Base-by-base conservation (phyloP, 768 basidiomycete genomes). In the Kwoniella bestiolae region DNA sequence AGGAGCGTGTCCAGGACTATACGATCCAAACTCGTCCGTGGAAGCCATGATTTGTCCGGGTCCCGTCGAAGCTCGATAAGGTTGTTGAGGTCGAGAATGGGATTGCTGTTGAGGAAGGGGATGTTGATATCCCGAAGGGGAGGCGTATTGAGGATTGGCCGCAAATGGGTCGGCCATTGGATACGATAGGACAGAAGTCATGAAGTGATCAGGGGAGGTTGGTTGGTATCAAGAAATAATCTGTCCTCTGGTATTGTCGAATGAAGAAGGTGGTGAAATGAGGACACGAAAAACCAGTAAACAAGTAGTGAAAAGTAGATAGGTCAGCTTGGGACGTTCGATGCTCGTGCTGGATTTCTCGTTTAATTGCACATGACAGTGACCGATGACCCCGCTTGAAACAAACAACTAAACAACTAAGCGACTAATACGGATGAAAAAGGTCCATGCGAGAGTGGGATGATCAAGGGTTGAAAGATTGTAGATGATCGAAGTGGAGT, bases 161-260 rank as follows among this genome's bases (percentile, higher is more conserved):
- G 76, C 70, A 60, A 78, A 78, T 1, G 76, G 76, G 53, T 76
- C 77, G 57, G 74, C 62, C 69, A 73, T 74, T 26, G 74, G 73
- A 50, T 74, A 73, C 14, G 65, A 56, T 18, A 72, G 63, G 32
- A 78, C 68, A 28, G 72, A 68, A 34, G 76, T 78, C 76, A 75
- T 78, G 69, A 71, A 71, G 51, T 47, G 34, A 23, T 56, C 38
- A 28, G n/a, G 34, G 23, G 55, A 1, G 31, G 25, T 57, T 57
- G 55, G 31, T 16, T 18, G 29, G 50, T n/a, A 52, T 23, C 16
- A 52, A 26, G 25, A 31, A n/a, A 9, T 23, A 18, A 11, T 52
- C 25, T 47, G n/a, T 47, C 25, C 25, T 14, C 25, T 47, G n/a
- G 5, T 47, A 14, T 47, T 25, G n/a, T n/a, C n/a, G 45, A 46